Percentiles rank a stretch among this genome's conserved stretches.
phyloP scores from a whole-genome alignment of 2,329 filamentous ascomycete species.

The Aspergillus luchuensis region DNA sequence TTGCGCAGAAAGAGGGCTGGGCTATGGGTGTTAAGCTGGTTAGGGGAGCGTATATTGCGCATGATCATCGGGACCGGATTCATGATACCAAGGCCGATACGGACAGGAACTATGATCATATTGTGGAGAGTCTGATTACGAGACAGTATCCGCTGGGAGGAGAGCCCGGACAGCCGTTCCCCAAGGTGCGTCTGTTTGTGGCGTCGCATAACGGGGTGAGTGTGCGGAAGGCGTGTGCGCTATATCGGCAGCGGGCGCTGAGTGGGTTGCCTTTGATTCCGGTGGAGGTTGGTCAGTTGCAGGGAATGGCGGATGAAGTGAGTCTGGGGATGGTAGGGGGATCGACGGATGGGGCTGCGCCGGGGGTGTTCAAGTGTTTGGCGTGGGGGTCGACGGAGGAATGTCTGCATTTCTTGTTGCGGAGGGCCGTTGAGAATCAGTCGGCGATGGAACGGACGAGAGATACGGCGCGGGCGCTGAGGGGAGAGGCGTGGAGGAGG shows the following conservation, averaged over 20 bases:
- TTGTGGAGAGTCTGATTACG: conserved; percentile 52
- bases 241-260: conserved; percentile 40
- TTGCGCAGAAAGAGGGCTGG: conserved; percentile 46
- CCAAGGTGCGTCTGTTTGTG: conserved; percentile 50
- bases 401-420: conserved; percentile 57
- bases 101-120: conserved; percentile 52
- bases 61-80: conserved; percentile 40
- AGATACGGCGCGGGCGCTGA: conserved; percentile 64
- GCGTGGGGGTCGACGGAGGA: conserved; percentile 57
- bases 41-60: conserved; percentile 49
- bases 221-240: conserved; percentile 48
- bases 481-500: conserved; percentile 56
- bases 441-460: conserved; percentile 67
- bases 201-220: conserved; percentile 57
- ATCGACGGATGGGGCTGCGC: conserved; percentile 27
- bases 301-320: conserved; percentile 90
- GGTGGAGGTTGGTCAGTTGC: conserved; percentile 69
- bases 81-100: conserved; percentile 44
- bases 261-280: conserved; percentile 41
- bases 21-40: conserved; percentile 49
- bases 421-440: conserved; percentile 70
- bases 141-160: conserved; percentile 33
- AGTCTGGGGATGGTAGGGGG: conserved; percentile 55
- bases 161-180: conserved; percentile 14
- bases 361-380: conserved; percentile 55